A percentile compares a stretch with the other conserved stretches of the same genome.
Conservation (phyloP, 345 rosid species). For the Clarkia xantiana region DNA sequence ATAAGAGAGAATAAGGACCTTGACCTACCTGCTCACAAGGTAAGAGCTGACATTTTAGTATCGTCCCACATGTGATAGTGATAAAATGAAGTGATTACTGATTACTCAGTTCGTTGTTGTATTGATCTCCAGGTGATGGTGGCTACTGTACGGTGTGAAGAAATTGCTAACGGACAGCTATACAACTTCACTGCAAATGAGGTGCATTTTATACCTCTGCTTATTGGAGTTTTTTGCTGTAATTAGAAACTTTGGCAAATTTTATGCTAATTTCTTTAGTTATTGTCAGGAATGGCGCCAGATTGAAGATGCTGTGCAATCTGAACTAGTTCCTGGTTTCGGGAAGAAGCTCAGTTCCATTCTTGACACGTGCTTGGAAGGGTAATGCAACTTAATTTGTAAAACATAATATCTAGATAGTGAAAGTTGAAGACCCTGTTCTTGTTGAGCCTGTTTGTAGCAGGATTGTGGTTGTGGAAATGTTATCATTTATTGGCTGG, state of each 20-base stretch:
- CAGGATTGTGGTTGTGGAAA: not conserved
- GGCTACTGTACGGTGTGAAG: conserved; percentile 27
- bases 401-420: not conserved
- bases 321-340: conserved; percentile 17
- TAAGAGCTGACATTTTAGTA: conserved; percentile 3
- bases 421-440: too few relatives aligned
- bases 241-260: not conserved
- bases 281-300: conserved; percentile 17
- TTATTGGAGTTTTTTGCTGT: not conserved
- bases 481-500: not conserved
- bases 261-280: not conserved
- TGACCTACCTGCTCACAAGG: conserved; percentile 96
- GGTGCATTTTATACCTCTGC: conserved; percentile 10
- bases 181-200: conserved; percentile 9
- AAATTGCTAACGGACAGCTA: conserved; percentile 19
- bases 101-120: too few relatives aligned
- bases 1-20: conserved; percentile 81
- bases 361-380: conserved; percentile 16
- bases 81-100: too few relatives aligned
- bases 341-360: conserved; percentile 17
- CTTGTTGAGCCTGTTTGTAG: too few relatives aligned
- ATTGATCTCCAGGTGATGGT: conserved; percentile 18
- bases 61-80: too few relatives aligned
- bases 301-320: conserved; percentile 18
- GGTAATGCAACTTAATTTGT: conserved; percentile 8